Base-by-base conservation (phyloP, 108 stramenopile species). In the Nitzschia sp. region DNA sequence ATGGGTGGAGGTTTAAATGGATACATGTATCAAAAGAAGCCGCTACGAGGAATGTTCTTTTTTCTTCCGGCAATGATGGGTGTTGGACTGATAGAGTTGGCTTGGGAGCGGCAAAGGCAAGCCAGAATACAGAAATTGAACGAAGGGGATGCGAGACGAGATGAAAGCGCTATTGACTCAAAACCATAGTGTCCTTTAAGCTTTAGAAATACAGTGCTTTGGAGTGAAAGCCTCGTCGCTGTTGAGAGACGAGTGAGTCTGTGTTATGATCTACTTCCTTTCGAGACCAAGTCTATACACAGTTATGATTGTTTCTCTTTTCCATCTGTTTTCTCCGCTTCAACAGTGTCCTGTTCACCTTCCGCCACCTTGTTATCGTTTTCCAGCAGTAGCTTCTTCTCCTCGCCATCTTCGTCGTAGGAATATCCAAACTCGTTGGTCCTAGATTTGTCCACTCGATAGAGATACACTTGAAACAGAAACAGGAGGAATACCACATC, bases 1-100 rank as follows among this genome's bases (percentile, higher is more conserved):
- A 30, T 65, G 0, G 91, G 86, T 9, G 91, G 91, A 0, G 80
- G 82, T 0, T 16, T 87, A 19, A 78, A 80, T 34, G 91, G 88
- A 53, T 72, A 58, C 29, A 44, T 89, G 46, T 92, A 78, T 52
- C 80, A 87, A 27, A 75, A 71, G 9, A 68, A 76, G 36, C 84
- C 88, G 1, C 19, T 87, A 22, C 60, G 69, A 34, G 88, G 91
- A 28, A 71, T 85, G 25, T 45, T 89, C 17, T 47, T 79, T 17
- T 82, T 85, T 28, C 72, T 82, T 21, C 91, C 91, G 1, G 26
- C 87, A 13, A 92, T 92, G 91, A 50, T 89, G 6, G 69, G 58
- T 23, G 38, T 86, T 56, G 82, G 80, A 1, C 62, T 66, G 30
- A 58, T 77, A 4, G 87, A 91, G 57, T 11, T 82, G 22, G 61